Conservation (phyloP, 108 stramenopile species). For the Cyclostephanos invisitatus region DNA sequence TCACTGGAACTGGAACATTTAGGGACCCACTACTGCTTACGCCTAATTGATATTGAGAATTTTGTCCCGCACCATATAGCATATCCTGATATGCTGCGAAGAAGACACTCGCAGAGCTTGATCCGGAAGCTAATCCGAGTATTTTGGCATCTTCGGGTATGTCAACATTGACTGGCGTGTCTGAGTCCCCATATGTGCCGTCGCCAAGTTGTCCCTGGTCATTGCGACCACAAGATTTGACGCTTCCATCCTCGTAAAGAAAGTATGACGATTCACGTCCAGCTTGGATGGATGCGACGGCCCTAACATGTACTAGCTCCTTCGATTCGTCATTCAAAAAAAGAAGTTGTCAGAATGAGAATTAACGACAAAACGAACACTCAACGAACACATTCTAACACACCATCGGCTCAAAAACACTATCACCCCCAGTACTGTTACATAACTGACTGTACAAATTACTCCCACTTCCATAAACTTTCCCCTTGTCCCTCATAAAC, state of each 20-base stretch:
- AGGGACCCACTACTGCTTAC: not conserved
- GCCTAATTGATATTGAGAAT: constrained; percentile 27
- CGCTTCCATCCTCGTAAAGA: constrained; percentile 10
- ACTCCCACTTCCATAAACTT: constrained; percentile 18
- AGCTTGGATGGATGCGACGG: constrained; percentile 16
- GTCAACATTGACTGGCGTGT: constrained; percentile 20
- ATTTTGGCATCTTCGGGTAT: constrained; percentile 6
- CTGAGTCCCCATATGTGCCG: constrained; percentile 20
- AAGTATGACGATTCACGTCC: constrained; percentile 36
- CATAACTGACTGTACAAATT: constrained; percentile 30
- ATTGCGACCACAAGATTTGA: constrained; percentile 26
- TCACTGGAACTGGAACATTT: constrained; percentile 9
- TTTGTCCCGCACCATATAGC: constrained; percentile 17
- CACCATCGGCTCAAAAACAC: constrained; percentile 5
- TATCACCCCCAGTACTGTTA: constrained; percentile 16
- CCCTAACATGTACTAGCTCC: constrained; percentile 8
- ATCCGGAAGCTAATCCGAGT: constrained; percentile 4
- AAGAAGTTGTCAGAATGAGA: not conserved
- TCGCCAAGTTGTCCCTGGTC: constrained; percentile 37
- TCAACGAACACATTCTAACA: not conserved
- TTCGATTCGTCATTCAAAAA: not conserved
- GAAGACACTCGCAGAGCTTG: constrained; percentile 25
- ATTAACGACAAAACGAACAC: not conserved
- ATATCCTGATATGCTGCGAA: constrained; percentile 12
- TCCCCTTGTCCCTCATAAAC: not conserved